Conservation (phyloP, 2,329 filamentous ascomycete species). For the Curvularia spicifera region DNA sequence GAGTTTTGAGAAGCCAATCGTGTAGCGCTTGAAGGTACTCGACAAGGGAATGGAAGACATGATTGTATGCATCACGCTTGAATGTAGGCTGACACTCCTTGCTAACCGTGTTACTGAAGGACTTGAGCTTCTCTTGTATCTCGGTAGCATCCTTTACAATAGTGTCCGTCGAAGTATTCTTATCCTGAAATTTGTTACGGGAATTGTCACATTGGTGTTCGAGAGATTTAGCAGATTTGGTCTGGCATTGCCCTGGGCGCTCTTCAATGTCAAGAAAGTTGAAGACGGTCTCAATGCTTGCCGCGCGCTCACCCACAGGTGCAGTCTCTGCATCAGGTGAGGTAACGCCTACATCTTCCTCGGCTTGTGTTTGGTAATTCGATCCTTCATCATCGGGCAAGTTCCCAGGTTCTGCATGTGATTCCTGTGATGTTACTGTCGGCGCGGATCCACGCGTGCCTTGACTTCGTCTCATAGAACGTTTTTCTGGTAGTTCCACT, state of each 20-base stretch:
- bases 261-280: conserved; percentile 26
- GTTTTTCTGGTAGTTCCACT: background rate
- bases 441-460: background rate
- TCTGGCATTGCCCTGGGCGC: conserved; percentile 29
- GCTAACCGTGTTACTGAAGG: conserved; percentile 1
- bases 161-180: conserved; percentile 15
- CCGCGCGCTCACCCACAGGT: background rate
- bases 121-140: conserved; percentile 19
- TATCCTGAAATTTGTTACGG: conserved; percentile 8
- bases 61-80: conserved; percentile 38
- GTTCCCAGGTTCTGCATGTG: background rate
- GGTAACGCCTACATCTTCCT: background rate
- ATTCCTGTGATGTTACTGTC: background rate
- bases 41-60: conserved; percentile 34
- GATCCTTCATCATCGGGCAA: background rate
- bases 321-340: conserved; percentile 11
- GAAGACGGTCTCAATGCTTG: conserved; percentile 28
- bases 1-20: conserved; percentile 18
- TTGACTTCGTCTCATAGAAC: background rate
- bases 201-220: conserved; percentile 18
- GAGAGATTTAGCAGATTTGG: conserved; percentile 22
- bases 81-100: conserved; percentile 18
- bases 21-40: conserved; percentile 26
- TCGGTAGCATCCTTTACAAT: conserved; percentile 13
- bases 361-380: background rate